These are phyloP conservation scores for Starmera dryadoides DNA, from an alignment of 805 yeast genomes.

Conservation along the genomic window DNA sequence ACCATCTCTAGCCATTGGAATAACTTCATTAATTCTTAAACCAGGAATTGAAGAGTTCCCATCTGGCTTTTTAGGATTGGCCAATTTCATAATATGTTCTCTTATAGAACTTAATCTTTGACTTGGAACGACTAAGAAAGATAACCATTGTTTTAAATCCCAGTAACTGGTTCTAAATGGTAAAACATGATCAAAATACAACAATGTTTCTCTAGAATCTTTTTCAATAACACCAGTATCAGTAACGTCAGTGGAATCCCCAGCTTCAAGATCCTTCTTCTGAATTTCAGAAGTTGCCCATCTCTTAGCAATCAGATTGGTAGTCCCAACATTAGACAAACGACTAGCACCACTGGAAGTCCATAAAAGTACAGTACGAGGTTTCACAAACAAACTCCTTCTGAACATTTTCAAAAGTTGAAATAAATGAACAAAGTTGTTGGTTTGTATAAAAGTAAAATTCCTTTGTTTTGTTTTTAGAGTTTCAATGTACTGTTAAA, in stretches of 20 bases:
- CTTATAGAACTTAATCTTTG: constrained; percentile 32
- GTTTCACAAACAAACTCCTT: not conserved
- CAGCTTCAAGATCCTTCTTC: constrained; percentile 39
- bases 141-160: constrained; percentile 39
- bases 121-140: constrained; percentile 27
- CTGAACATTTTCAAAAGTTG: not conserved
- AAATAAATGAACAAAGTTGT: not conserved
- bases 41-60: constrained; percentile 28
- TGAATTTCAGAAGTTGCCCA: constrained; percentile 32
- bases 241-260: constrained; percentile 47
- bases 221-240: constrained; percentile 53
- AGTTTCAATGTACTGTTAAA: too few species aligned
- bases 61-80: constrained; percentile 25
- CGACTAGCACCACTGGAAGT: too few species aligned
- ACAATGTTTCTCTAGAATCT: constrained; percentile 38
- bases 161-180: constrained; percentile 37
- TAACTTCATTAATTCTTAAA: constrained; percentile 47
- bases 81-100: constrained; percentile 29
- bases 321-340: not conserved
- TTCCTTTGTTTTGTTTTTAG: too few species aligned
- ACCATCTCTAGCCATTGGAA: constrained; percentile 77
- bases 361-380: not conserved
- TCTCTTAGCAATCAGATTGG: constrained; percentile 10
- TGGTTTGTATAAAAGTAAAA: too few species aligned
- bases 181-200: constrained; percentile 51